phyloP scores from a whole-genome alignment of 768 basidiomycete species.

The Trametes sanguinea region DNA sequence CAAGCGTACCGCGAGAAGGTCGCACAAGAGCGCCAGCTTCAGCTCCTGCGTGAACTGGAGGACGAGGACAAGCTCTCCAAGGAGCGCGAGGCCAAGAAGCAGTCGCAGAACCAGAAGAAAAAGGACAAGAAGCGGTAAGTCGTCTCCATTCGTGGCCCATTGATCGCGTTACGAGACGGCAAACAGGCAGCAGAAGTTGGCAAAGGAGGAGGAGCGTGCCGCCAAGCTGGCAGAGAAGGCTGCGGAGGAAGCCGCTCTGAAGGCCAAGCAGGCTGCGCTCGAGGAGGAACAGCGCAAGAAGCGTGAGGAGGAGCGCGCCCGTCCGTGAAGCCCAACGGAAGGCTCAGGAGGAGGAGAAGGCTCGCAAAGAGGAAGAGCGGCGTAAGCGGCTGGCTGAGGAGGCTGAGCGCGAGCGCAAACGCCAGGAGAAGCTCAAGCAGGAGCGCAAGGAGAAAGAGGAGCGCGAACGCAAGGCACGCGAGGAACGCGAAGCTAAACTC shows the following conservation, averaged over 20 bases:
- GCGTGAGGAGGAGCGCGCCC: conserved; percentile 83
- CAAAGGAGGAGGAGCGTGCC: conserved; percentile 90
- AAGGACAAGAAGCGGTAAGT: conserved; percentile 95
- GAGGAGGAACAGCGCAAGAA: conserved; percentile 83
- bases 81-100: conserved; percentile 90
- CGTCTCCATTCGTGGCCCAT: conserved; percentile 10
- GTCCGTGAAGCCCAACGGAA: conserved; percentile 76
- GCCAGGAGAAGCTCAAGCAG: conserved; percentile 59
- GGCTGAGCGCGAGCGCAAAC: conserved; percentile 77
- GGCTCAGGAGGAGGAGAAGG: conserved; percentile 80
- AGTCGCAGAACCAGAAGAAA: conserved; percentile 96
- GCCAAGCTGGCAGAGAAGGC: conserved; percentile 63
- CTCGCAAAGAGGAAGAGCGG: conserved; percentile 81
- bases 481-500: conserved; percentile 63
- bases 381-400: conserved; percentile 78
- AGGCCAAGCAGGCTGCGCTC: conserved; percentile 71
- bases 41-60: conserved; percentile 91
- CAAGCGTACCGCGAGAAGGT: conserved; percentile 96
- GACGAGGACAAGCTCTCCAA: conserved; percentile 88
- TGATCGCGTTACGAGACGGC: conserved; percentile 12
- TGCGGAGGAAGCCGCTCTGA: conserved; percentile 33
- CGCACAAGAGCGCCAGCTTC: conserved; percentile 92
- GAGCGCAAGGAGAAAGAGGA: conserved; percentile 60
- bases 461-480: conserved; percentile 61
- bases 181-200: conserved; percentile 82